Base-by-base conservation (phyloP, 805 yeast genomes). In the Kuraishia ogatae region DNA sequence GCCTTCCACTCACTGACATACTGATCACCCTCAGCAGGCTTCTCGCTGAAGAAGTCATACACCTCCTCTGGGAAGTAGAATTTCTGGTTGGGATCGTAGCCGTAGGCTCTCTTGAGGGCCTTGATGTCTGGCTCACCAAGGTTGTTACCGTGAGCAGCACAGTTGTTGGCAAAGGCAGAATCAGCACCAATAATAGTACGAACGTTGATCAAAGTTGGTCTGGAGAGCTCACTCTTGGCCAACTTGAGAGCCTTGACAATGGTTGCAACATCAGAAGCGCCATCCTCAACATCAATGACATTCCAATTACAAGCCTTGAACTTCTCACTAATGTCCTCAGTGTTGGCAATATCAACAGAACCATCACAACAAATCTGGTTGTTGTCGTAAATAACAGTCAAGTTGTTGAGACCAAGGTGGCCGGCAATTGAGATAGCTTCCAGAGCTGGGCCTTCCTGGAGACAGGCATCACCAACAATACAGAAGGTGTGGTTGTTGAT, bases 371-470 rank as follows among this genome's bases (percentile, higher is more conserved):
- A 62, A 53, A 70, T 62, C 53, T 70, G 71, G 60, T 72, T 72
- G 56, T 71, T 67, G 55, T 72, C 76, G 58, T 70, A 72, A 49
- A 72, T 63, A 8, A 70, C 62, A 19, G 65, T 66, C 54, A 72
- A 66, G 57, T 72, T 72, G 60, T 66, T 66, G 56, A 72, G 62
- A 21, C 64, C 64, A 53, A 72, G 62, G 56, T 71, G 74, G 26
- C 75, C 76, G n/a, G 76, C 76, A 13, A 72, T 58, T 3, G 75
- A 68, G 53, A 69, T 65, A 1, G 76, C 66, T 60, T 72, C 76
- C 48, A 69, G 59, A 8, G 72, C 68, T 21, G 71, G 69, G 46
- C 76, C 76, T 61, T 72, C 76, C 58, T 71, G 74, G 53, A 73
- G 56, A 59, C 76, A 72, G 6, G 73, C 75, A 60, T 72, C 76